phyloP scores from a whole-genome alignment of 2,329 filamentous ascomycete genomes.

The Talaromyces sp. region DNA sequence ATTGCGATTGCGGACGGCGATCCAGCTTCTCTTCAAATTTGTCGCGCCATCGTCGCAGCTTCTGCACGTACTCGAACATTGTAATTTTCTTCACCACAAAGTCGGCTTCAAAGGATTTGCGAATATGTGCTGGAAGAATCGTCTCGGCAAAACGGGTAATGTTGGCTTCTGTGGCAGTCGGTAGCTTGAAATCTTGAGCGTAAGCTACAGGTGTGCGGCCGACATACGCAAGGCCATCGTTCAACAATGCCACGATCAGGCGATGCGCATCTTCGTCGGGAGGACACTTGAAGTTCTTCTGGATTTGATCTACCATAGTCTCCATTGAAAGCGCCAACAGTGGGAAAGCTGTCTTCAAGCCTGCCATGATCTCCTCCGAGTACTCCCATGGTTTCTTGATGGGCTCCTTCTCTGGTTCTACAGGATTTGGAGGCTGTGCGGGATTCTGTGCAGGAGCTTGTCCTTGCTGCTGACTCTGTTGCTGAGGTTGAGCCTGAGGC shows the following conservation, averaged over 20 bases:
- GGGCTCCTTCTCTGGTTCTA: slow-evolving; percentile 41
- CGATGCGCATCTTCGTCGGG: slow-evolving; percentile 97
- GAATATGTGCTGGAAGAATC: slow-evolving; percentile 88
- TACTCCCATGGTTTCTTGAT: slow-evolving; percentile 89
- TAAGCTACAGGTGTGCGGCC: slow-evolving; percentile 82
- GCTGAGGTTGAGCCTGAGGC: slow-evolving; percentile 22
- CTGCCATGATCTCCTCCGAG: slow-evolving; percentile 90
- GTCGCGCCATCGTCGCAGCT: slow-evolving; percentile 90
- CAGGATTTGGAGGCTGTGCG: slow-evolving; percentile 24
- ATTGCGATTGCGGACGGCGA: slow-evolving; percentile 66
- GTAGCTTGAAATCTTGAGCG: slow-evolving; percentile 85
- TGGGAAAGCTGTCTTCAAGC: slow-evolving; percentile 94
- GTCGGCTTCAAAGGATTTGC: slow-evolving; percentile 94
- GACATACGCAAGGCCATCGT: slow-evolving; percentile 91
- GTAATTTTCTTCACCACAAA: slow-evolving; percentile 94
- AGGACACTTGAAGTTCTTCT: slow-evolving; percentile 98
- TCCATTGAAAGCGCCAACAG: slow-evolving; percentile 96
- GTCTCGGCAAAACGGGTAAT: slow-evolving; percentile 96
- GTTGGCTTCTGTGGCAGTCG: slow-evolving; percentile 85
- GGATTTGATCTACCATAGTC: slow-evolving; percentile 98
- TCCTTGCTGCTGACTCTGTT: slow-evolving; percentile 25
- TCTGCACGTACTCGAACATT: slow-evolving; percentile 98
- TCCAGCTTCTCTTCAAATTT: slow-evolving; percentile 98
- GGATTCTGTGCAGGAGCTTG: slow-evolving; percentile 27
- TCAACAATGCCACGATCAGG: slow-evolving; percentile 92